phyloP scores from a whole-genome alignment of 306 rosid species.

The Glycine soja region DNA sequence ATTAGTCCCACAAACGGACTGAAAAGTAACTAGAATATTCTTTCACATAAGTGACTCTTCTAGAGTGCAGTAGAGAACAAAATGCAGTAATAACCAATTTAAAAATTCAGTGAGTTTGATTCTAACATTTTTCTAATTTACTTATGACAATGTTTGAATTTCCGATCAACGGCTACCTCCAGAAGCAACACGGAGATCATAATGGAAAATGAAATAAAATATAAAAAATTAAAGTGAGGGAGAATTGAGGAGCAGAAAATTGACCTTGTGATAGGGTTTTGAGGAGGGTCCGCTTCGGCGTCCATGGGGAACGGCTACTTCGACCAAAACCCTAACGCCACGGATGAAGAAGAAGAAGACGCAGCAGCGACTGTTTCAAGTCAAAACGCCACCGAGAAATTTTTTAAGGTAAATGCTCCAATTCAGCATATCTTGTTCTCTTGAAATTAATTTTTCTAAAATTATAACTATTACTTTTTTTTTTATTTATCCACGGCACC shows the following conservation, averaged over 20 bases:
- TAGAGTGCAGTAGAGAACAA: background rate
- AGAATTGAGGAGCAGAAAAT: background rate
- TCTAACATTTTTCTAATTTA: background rate
- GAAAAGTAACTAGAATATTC: slow-evolving; percentile 40
- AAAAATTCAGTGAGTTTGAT: background rate
- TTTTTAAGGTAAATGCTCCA: too few relatives aligned
- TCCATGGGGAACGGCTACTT: slow-evolving; percentile 36
- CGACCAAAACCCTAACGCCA: too few relatives aligned
- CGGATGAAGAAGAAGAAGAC: too few relatives aligned
- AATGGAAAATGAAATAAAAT: background rate
- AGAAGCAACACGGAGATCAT: slow-evolving; percentile 1
- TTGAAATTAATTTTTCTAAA: too few relatives aligned
- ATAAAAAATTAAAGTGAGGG: background rate
- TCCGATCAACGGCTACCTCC: background rate
- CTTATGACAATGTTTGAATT: background rate
- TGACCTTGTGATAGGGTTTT: slow-evolving; percentile 39
- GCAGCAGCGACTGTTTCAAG: too few relatives aligned
- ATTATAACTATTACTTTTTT: too few relatives aligned
- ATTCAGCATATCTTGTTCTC: too few relatives aligned
- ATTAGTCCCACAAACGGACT: slow-evolving; percentile 19
- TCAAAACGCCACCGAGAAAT: too few relatives aligned
- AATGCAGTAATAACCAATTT: background rate
- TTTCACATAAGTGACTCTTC: background rate
- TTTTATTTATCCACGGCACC: too few relatives aligned
- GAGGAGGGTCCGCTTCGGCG: slow-evolving; percentile 26